phyloP scores from a whole-genome alignment of 768 basidiomycete genomes.

The Lactifluus hygrophoroides region DNA sequence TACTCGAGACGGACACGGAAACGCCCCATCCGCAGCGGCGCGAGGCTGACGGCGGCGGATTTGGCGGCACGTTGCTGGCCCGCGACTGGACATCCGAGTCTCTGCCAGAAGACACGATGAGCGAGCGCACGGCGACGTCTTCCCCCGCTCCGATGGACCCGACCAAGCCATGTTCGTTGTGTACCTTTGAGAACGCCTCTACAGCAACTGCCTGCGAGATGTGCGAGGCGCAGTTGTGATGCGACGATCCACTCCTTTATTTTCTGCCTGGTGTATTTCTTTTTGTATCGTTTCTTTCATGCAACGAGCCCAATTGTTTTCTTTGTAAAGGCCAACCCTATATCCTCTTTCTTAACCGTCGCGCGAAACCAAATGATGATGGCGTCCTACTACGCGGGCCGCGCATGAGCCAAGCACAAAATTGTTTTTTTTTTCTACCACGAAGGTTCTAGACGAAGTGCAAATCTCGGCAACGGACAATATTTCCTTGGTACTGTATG shows the following conservation, averaged over 20 bases:
- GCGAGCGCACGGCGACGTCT: constrained; percentile 16
- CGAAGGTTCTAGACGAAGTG: background rate
- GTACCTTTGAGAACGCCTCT: constrained; percentile 17
- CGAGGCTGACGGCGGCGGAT: constrained; percentile 56
- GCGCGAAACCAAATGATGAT: too few species aligned
- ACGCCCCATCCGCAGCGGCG: constrained; percentile 35
- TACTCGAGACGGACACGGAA: constrained; percentile 38
- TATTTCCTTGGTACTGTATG: background rate
- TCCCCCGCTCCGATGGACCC: constrained; percentile 16
- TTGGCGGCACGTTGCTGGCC: constrained; percentile 64
- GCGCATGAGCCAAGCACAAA: too few species aligned
- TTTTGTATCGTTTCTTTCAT: background rate
- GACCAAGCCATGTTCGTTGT: constrained; percentile 13
- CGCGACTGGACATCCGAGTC: constrained; percentile 30
- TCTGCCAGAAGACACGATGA: constrained; percentile 14
- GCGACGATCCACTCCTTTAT: background rate
- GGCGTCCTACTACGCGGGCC: too few species aligned
- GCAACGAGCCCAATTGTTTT: background rate
- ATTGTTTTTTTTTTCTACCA: background rate
- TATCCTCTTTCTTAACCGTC: too few species aligned
- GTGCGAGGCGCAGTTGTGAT: constrained; percentile 24
- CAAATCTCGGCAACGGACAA: background rate
- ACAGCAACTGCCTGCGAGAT: constrained; percentile 23
- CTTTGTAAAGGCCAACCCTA: background rate
- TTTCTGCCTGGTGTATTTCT: too few species aligned